A percentile compares a stretch with the other conserved stretches of the same genome.
phyloP scores from a whole-genome alignment of 306 rosid species.

The Luffa acutangula region DNA sequence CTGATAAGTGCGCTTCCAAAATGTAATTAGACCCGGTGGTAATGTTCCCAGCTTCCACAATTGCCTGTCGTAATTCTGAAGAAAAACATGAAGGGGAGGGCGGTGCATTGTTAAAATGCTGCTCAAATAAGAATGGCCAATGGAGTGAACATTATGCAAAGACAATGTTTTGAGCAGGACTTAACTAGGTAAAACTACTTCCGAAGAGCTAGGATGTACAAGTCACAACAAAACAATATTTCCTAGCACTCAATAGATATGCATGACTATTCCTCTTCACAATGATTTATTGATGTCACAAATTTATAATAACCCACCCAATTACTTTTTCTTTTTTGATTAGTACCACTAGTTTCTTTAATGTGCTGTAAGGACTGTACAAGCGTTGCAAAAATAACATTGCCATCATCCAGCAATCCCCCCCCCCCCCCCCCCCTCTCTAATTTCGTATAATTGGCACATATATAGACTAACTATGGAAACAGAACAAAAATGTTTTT shows the following conservation, averaged over 20 bases:
- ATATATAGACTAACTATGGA: neutral
- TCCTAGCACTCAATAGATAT: neutral
- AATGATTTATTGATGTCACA: neutral
- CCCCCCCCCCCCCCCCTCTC: neutral
- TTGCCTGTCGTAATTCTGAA: constrained; percentile 57
- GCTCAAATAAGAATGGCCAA: neutral
- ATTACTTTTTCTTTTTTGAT: neutral
- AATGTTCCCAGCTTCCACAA: constrained; percentile 71
- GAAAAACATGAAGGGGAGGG: neutral
- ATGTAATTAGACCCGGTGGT: constrained; percentile 73
- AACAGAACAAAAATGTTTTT: neutral
- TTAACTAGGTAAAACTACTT: neutral
- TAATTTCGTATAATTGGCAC: neutral
- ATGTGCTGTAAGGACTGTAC: neutral
- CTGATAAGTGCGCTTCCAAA: constrained; percentile 60
- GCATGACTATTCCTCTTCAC: neutral
- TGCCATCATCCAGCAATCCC: neutral
- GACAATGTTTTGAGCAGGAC: neutral
- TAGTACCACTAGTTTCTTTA: neutral
- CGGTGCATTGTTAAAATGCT: neutral
- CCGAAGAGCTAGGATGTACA: neutral
- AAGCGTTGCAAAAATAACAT: neutral
- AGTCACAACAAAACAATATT: neutral
- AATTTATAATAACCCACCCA: neutral
- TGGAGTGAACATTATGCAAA: neutral